Conservation (phyloP, 139 green algal genomes). For the Micractinium conductrix region DNA sequence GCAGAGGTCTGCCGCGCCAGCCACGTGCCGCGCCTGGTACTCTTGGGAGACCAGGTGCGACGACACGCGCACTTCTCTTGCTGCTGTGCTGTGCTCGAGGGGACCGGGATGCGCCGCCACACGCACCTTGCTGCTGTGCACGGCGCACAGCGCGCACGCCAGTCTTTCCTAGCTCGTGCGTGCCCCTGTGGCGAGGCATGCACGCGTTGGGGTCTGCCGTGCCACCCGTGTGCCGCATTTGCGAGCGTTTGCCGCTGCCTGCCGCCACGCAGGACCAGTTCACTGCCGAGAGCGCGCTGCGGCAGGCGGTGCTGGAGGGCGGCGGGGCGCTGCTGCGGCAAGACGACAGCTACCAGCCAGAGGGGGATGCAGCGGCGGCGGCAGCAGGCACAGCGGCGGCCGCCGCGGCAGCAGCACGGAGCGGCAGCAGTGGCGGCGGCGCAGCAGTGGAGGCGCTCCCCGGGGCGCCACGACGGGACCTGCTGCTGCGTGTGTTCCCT, state of each 20-base stretch:
- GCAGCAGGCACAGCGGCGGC: background rate
- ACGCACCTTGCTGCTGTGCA: too few relatives aligned
- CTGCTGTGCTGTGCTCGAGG: too few relatives aligned
- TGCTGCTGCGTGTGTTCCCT: constrained; percentile 37
- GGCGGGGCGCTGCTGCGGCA: constrained; percentile 14
- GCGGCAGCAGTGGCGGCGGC: background rate
- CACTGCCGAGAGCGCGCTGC: constrained; percentile 1
- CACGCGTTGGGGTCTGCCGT: too few relatives aligned
- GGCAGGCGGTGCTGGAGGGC: background rate
- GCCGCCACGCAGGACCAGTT: constrained; percentile 50
- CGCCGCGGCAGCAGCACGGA: background rate
- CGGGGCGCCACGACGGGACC: too few relatives aligned
- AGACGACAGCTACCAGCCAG: constrained; percentile 23
- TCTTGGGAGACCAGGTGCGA: constrained; percentile 33
- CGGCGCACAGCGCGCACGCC: too few relatives aligned
- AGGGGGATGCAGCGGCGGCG: background rate
- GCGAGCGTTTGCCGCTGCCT: too few relatives aligned
- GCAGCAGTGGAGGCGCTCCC: too few relatives aligned
- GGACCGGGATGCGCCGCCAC: too few relatives aligned
- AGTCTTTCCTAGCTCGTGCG: too few relatives aligned
- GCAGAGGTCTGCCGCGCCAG: constrained; percentile 6
- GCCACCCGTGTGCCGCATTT: too few relatives aligned
- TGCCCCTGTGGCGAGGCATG: too few relatives aligned
- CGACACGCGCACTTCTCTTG: too few relatives aligned
- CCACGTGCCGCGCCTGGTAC: constrained; percentile 33